These are phyloP conservation scores for Recurvomyces mirabilis DNA, from an alignment of 495 filamentous ascomycete genomes.

Conservation along the genomic window DNA sequence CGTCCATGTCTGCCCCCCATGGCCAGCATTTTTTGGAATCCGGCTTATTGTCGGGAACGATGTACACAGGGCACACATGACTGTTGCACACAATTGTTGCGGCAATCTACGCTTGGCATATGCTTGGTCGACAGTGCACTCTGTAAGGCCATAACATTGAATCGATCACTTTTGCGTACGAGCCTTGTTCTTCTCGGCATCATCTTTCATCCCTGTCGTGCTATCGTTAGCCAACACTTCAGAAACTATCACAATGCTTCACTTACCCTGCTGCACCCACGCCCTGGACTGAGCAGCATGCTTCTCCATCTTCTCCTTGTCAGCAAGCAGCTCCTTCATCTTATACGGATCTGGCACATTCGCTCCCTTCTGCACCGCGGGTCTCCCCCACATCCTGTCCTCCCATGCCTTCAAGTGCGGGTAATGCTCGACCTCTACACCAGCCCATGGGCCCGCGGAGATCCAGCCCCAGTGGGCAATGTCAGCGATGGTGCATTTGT, in stretches of 20 bases:
- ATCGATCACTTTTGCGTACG: conserved; percentile 5
- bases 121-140: too few relatives aligned
- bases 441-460: conserved; percentile 16
- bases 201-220: conserved; percentile 48
- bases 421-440: conserved; percentile 63
- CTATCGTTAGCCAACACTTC: too few relatives aligned
- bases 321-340: conserved; percentile 54
- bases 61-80: too few relatives aligned
- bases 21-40: too few relatives aligned
- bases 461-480: conserved; percentile 13
- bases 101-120: too few relatives aligned
- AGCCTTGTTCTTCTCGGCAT: conserved; percentile 38
- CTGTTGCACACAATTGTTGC: too few relatives aligned
- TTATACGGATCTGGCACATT: conserved; percentile 62
- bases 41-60: too few relatives aligned
- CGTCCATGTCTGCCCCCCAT: too few relatives aligned
- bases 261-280: conserved; percentile 48
- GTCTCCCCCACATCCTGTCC: conserved; percentile 49
- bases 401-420: conserved; percentile 58
- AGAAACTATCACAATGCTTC: too few relatives aligned
- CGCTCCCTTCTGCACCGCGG: conserved; percentile 63
- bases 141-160: too few relatives aligned
- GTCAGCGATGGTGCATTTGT: conserved; percentile 54
- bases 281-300: conserved; percentile 43
- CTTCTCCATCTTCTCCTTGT: conserved; percentile 51